Base-by-base conservation (phyloP, 345 rosid genomes). In the Aethionema arabicum region DNA sequence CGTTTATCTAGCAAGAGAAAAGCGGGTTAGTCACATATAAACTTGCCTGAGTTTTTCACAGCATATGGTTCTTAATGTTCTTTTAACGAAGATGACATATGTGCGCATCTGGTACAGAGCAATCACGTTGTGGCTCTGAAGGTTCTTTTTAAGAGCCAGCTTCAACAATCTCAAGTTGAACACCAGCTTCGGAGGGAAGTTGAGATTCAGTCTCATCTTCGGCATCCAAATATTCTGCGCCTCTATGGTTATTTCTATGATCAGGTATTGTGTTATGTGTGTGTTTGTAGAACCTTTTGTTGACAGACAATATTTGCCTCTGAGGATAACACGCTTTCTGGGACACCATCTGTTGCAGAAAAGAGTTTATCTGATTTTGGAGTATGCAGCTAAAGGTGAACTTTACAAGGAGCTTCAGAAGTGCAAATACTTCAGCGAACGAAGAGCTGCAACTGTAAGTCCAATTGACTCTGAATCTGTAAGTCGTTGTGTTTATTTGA, bases 231-330 rank as follows among this genome's bases (percentile, higher is more conserved):
- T 43, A 91, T 91, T 15, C 73, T 91, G 50, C 78, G 96, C 0
- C 86, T 91, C 46, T 91, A 91, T 63, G 98, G 98, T 57, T 91
- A 88, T 74, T 91, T 91, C 66, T 91, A 91, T 47, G 98, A 91
- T 78, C 98, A 88, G 85, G 98, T 91, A 37, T 41, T 85, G 56
- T 49, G 61, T 38, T 38, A 36, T 43, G 29, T 67, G 13, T 67
- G 27, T 58, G 15, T 21, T 32, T 44, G 3, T 35, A 39, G 31
- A 40, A 10, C 41, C 35, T 50, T 16, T 52, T 11, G 31, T 33
- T 60, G 10, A 27, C 11, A 32, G 11, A 53, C 4, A 31, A 7
- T 33, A 14, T 11, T 14, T 49, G 65, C 10, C 12, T 49, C 15
- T 31, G 41, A 43, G 16, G 55, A 27, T 61, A 37, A 53, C 59